These are phyloP conservation scores for Sabuloglossum arenarium DNA, from an alignment of 495 filamentous ascomycete species.

Conservation along the genomic window DNA sequence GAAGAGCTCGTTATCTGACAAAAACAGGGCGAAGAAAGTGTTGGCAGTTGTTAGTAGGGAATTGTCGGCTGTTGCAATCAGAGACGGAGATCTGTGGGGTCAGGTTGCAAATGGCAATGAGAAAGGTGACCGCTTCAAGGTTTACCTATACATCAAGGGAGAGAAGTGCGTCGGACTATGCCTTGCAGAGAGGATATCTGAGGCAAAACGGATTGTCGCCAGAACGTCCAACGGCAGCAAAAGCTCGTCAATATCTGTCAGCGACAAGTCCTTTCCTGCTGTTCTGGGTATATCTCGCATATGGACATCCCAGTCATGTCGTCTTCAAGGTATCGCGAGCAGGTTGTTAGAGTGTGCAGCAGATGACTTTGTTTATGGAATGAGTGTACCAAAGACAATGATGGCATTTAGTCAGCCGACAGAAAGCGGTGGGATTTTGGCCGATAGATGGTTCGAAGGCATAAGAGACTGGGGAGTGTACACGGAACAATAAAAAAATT, in stretches of 20 bases:
- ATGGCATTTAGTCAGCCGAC: constrained; percentile 63
- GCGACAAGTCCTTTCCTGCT: constrained; percentile 14
- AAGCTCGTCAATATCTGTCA: constrained; percentile 28
- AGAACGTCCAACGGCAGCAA: constrained; percentile 9
- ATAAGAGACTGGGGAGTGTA: constrained; percentile 20
- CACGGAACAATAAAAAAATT: constrained; percentile 8
- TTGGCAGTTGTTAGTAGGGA: constrained; percentile 48
- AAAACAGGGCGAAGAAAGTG: constrained; percentile 36
- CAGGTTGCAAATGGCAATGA: constrained; percentile 13
- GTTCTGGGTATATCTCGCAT: constrained; percentile 51
- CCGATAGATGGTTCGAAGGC: constrained; percentile 39
- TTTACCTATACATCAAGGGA: constrained; percentile 41
- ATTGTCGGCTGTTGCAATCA: constrained; percentile 38
- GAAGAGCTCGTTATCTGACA: constrained; percentile 28
- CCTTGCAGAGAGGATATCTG: constrained; percentile 42
- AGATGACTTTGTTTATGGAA: constrained; percentile 42
- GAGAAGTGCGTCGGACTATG: constrained; percentile 45
- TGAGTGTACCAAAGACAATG: constrained; percentile 37
- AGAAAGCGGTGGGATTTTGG: constrained; percentile 40
- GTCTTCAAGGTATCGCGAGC: constrained; percentile 38
- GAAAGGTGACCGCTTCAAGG: constrained; percentile 32
- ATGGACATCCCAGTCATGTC: constrained; percentile 41
- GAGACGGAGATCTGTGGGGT: constrained; percentile 38
- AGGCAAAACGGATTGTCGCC: constrained; percentile 29
- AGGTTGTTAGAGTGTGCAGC: constrained; percentile 40